Conservation (phyloP, 2,329 filamentous ascomycete genomes). For the Apiospora sp. region DNA sequence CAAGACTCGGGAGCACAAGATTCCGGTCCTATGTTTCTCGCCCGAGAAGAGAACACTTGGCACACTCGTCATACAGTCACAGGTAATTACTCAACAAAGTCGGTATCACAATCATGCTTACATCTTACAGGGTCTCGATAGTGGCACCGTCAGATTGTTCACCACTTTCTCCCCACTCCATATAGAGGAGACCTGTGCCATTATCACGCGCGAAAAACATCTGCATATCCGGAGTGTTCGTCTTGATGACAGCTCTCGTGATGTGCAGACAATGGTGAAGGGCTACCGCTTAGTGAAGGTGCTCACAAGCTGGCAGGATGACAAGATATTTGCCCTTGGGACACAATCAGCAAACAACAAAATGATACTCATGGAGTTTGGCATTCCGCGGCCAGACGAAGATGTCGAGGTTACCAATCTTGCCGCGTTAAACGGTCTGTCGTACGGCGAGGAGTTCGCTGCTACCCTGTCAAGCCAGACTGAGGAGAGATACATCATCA, state of each 20-base stretch:
- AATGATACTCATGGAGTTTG: slow-evolving; percentile 13
- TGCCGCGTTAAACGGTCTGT: not conserved
- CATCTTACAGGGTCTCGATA: slow-evolving; percentile 1
- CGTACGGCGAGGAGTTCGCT: slow-evolving; percentile 10
- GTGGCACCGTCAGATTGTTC: slow-evolving; percentile 15
- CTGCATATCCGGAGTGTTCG: slow-evolving; percentile 4
- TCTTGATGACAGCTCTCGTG: not conserved
- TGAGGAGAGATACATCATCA: slow-evolving; percentile 15
- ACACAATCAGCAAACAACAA: slow-evolving; percentile 19
- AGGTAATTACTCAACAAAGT: not conserved
- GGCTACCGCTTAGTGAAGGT: slow-evolving; percentile 12
- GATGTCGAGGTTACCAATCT: slow-evolving; percentile 2
- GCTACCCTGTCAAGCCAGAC: not conserved
- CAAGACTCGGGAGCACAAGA: slow-evolving; percentile 1
- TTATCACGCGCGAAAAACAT: slow-evolving; percentile 9
- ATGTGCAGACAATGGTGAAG: slow-evolving; percentile 2
- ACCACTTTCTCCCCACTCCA: slow-evolving; percentile 15
- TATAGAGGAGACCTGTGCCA: slow-evolving; percentile 3
- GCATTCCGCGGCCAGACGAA: not conserved
- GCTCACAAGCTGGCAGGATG: slow-evolving; percentile 16
- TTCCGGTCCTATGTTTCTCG: slow-evolving; percentile 12
- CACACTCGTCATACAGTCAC: slow-evolving; percentile 16
- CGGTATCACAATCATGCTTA: not conserved
- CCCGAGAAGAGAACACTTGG: slow-evolving; percentile 11
- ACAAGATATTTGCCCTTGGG: slow-evolving; percentile 13